These are phyloP conservation scores for Ophiostoma populinum DNA, from an alignment of 2,329 filamentous ascomycete genomes.

Conservation along the genomic window DNA sequence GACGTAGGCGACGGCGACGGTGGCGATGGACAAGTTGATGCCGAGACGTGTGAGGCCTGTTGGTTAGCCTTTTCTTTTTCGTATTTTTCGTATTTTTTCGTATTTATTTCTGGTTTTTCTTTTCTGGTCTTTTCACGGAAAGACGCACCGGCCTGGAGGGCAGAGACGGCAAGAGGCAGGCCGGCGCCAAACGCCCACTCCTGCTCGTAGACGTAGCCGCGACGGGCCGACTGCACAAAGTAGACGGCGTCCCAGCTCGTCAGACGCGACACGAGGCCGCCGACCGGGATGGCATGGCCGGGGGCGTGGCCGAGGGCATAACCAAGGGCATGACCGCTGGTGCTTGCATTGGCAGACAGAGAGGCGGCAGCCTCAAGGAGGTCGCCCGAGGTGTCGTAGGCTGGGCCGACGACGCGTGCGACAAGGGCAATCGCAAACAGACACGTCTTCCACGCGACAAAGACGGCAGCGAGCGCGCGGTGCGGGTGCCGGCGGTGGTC, in stretches of 20 bases:
- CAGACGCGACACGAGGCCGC: constrained; percentile 33
- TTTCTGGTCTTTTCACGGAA: too few species aligned
- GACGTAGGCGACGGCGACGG: constrained; percentile 49
- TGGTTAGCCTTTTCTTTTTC: too few species aligned
- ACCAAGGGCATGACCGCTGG: constrained; percentile 13
- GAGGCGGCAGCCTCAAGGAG: constrained; percentile 17
- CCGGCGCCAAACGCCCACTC: constrained; percentile 62
- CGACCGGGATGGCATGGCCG: constrained; percentile 10
- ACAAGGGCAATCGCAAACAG: constrained; percentile 43
- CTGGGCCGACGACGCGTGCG: constrained; percentile 32
- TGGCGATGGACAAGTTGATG: constrained; percentile 7
- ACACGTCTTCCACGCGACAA: constrained; percentile 48
- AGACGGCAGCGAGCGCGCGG: constrained; percentile 18
- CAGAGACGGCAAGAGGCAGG: constrained; percentile 26
- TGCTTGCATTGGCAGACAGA: constrained; percentile 15
- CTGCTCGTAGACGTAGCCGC: constrained; percentile 59
- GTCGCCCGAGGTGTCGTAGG: constrained; percentile 61
- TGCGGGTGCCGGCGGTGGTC: constrained; percentile 5
- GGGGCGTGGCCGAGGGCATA: too few species aligned
- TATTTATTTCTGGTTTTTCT: too few species aligned
- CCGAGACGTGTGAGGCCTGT: neutral
- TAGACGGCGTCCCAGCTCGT: constrained; percentile 73
- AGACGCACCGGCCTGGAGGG: constrained; percentile 18
- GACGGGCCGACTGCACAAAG: constrained; percentile 43
- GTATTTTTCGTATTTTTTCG: too few species aligned